These are phyloP conservation scores for Diaporthe helianthi DNA, from an alignment of 2,329 filamentous ascomycete genomes.

Conservation along the genomic window DNA sequence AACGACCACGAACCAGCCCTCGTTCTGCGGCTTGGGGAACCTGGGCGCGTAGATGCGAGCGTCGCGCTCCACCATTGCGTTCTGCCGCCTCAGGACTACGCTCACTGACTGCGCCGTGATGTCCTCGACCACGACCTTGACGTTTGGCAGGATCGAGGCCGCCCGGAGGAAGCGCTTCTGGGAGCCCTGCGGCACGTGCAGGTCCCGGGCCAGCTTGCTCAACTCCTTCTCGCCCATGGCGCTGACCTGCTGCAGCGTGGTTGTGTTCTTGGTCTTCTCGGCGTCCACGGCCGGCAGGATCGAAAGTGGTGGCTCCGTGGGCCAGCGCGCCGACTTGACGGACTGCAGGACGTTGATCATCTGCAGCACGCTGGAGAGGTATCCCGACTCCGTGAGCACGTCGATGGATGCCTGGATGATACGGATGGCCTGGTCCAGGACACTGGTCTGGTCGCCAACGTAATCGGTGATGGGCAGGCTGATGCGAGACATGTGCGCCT, in stretches of 20 bases:
- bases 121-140: constrained; percentile 67
- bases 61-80: constrained; percentile 69
- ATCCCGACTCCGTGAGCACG: constrained; percentile 87
- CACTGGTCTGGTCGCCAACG: constrained; percentile 88
- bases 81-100: constrained; percentile 70
- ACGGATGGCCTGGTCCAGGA: constrained; percentile 95
- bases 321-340: constrained; percentile 93
- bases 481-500: constrained; percentile 93
- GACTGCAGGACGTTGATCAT: constrained; percentile 90
- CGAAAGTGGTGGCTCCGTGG: constrained; percentile 77
- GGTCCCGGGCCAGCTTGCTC: constrained; percentile 54
- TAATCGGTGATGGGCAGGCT: constrained; percentile 96
- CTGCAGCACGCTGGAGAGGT: constrained; percentile 76
- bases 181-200: constrained; percentile 56
- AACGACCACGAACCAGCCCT: constrained; percentile 89
- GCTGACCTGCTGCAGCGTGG: constrained; percentile 51
- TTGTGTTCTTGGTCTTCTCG: constrained; percentile 48
- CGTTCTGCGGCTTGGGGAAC: constrained; percentile 93
- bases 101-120: constrained; percentile 69
- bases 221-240: constrained; percentile 45
- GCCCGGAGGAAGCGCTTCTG: constrained; percentile 63
- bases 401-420: constrained; percentile 96
- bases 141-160: constrained; percentile 70
- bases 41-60: constrained; percentile 83
- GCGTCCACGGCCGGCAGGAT: constrained; percentile 77